Percentiles rank a stretch among this genome's conserved stretches.
Conservation (phyloP, 176 grass and related monocot genomes). For the Raddia guianensis region DNA sequence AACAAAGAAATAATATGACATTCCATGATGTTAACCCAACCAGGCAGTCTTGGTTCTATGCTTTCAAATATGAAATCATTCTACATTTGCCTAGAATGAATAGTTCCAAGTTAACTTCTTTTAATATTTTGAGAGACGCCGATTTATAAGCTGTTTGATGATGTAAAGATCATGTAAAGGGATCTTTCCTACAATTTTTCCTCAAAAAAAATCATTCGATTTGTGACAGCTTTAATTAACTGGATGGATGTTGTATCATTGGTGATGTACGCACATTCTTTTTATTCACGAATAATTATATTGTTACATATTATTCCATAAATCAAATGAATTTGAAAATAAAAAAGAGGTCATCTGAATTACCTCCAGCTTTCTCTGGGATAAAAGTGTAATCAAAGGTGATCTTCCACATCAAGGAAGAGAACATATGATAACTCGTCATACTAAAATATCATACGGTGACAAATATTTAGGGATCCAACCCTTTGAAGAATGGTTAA, state of each 20-base stretch:
- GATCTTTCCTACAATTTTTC: too few species aligned
- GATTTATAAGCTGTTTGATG: too few species aligned
- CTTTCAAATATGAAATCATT: too few species aligned
- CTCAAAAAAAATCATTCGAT: not conserved
- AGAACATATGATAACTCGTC: not conserved
- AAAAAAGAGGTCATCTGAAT: not conserved
- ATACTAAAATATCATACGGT: slow-evolving; percentile 7
- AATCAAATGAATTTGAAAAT: slow-evolving; percentile 11
- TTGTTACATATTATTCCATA: slow-evolving; percentile 15
- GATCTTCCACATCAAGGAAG: slow-evolving; percentile 19
- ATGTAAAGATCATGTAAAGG: too few species aligned
- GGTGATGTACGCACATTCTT: slow-evolving; percentile 3
- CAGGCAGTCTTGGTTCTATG: too few species aligned
- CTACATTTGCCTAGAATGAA: too few species aligned
- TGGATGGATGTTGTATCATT: slow-evolving; percentile 13
- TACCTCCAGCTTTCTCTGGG: slow-evolving; percentile 30
- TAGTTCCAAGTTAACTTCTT: too few species aligned
- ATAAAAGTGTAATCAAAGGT: slow-evolving; percentile 8
- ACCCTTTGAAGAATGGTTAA: not conserved
- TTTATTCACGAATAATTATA: not conserved
- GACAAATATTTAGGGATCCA: slow-evolving; percentile 17
- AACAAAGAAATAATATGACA: too few species aligned
- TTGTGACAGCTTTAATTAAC: slow-evolving; percentile 11
- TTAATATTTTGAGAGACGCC: too few species aligned
- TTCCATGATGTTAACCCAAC: too few species aligned